Evolutionary conservation across 371 early-diverging fungal genomes (phyloP), one percentile per base, ranked within the genome.

Genomic region (Mucor racemosus): DNA sequence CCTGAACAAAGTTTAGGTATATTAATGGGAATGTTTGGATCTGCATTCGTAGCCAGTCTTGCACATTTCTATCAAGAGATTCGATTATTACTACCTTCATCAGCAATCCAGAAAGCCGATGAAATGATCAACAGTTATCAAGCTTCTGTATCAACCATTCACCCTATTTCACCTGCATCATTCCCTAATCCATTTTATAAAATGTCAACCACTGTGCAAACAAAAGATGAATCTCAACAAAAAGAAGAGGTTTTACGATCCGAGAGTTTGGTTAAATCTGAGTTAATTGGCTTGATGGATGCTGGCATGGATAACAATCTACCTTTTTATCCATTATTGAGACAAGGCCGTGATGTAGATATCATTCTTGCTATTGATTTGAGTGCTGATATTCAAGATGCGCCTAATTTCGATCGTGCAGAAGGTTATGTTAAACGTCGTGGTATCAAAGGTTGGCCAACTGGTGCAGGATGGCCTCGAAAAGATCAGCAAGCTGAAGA

Each of bases 231-330:
- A 8, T 6, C 33, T 39, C 53, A 66, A 46, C 46, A 60, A 19
- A 48, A 54, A n/a, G 64, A 70, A n/a, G 62, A 69, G 31, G 41
- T 64, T 33, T 35, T 64, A 8, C 31, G 72, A 60, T 54, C 76
- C 7, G 73, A 50, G 62, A 72, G 42, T 50, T 62, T 69, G 34
- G 65, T 69, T 58, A 64, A 68, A 44, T 72, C 81, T 3, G 42
- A 69, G 17, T 26, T 84, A 7, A 68, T 92, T 11, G 81, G 81
- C 31, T 68, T 91, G 33, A 88, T 89, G 78, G 92, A 92, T 71
- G 91, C 91, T 19, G 92, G 91, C 1, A 81, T 88, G 82, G 88
- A 90, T 56, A 92, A 91, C 72, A 91, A 92, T 60, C 73, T 90
- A 26, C 91, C 93, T 0, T 79, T 92, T 36, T 90, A 91, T 44